phyloP scores from a whole-genome alignment of 768 basidiomycete genomes.

The Epithele typhae region DNA sequence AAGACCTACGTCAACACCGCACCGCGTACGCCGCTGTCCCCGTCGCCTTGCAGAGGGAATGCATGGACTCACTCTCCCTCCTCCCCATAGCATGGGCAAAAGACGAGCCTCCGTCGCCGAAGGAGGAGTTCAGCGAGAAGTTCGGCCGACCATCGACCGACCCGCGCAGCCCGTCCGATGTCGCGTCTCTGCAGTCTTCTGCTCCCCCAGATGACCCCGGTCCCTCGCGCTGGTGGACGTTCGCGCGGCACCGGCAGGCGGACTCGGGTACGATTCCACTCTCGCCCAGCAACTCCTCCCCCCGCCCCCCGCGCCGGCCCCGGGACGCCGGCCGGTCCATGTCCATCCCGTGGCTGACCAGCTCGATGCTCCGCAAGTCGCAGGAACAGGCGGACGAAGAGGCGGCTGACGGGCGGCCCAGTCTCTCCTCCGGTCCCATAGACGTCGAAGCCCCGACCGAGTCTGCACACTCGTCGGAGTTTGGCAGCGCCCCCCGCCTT shows the following conservation, averaged over 20 bases:
- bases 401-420: slow-evolving; percentile 2
- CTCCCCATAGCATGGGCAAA: slow-evolving; percentile 66
- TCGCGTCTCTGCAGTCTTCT: slow-evolving; percentile 49
- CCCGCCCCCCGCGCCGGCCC: slow-evolving; percentile 8
- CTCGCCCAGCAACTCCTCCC: slow-evolving; percentile 2
- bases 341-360: slow-evolving; percentile 51
- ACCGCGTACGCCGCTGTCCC: slow-evolving; percentile 50
- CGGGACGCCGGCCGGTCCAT: slow-evolving; percentile 26
- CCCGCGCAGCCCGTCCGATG: slow-evolving; percentile 46
- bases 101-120: slow-evolving; percentile 78
- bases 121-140: slow-evolving; percentile 37
- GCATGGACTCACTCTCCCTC: not conserved
- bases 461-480: not conserved
- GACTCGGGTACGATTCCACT: slow-evolving; percentile 18
- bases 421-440: too few species aligned
- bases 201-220: slow-evolving; percentile 24
- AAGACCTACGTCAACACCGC: slow-evolving; percentile 54
- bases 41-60: not conserved
- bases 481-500: slow-evolving; percentile 3
- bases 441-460: not conserved
- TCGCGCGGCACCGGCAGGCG: slow-evolving; percentile 52
- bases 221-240: slow-evolving; percentile 65
- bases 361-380: slow-evolving; percentile 28
- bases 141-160: slow-evolving; percentile 22
- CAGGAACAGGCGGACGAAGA: slow-evolving; percentile 24